A percentile compares a stretch with the other conserved stretches of the same genome.
Evolutionary conservation across 2,329 filamentous ascomycete species (phyloP).

Genomic region (Aspergillus candidus): DNA sequence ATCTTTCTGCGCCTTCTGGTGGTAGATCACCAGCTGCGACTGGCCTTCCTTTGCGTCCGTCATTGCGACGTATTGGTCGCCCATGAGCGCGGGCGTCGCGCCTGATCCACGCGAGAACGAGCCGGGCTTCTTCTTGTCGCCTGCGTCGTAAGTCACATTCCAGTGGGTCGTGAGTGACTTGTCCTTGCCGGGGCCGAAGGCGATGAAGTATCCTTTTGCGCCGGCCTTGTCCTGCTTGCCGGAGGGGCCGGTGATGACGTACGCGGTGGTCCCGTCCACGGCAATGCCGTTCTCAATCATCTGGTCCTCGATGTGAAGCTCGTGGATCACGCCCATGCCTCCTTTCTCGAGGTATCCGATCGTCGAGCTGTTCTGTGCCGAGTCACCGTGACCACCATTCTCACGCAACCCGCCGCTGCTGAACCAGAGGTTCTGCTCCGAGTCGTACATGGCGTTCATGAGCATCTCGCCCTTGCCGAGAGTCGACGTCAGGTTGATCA

Average conservation of each 20-base stretch:
- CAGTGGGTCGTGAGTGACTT: not conserved
- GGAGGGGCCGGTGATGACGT: not conserved
- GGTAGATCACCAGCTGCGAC: constrained; percentile 1
- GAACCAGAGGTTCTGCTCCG: constrained; percentile 1
- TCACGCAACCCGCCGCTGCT: constrained; percentile 1
- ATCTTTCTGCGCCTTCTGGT: not conserved
- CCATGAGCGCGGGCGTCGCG: not conserved
- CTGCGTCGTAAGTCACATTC: not conserved
- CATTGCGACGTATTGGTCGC: constrained; percentile 1
- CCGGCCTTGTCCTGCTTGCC: not conserved
- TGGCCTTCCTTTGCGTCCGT: not conserved
- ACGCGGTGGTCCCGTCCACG: not conserved
- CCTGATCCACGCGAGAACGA: not conserved
- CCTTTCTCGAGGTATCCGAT: constrained; percentile 1
- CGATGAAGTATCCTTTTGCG: not conserved
- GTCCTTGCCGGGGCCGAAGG: not conserved
- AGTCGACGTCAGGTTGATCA: not conserved
- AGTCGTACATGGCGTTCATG: constrained; percentile 3
- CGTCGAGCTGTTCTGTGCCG: not conserved
- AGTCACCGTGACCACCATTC: constrained; percentile 1
- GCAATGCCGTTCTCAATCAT: constrained; percentile 3
- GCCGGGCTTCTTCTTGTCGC: not conserved
- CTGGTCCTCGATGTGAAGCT: not conserved
- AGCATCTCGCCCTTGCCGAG: not conserved
- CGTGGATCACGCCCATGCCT: not conserved